Conservation (phyloP, 2,329 filamentous ascomycete species). For the Chrysoporthe austroafricana region DNA sequence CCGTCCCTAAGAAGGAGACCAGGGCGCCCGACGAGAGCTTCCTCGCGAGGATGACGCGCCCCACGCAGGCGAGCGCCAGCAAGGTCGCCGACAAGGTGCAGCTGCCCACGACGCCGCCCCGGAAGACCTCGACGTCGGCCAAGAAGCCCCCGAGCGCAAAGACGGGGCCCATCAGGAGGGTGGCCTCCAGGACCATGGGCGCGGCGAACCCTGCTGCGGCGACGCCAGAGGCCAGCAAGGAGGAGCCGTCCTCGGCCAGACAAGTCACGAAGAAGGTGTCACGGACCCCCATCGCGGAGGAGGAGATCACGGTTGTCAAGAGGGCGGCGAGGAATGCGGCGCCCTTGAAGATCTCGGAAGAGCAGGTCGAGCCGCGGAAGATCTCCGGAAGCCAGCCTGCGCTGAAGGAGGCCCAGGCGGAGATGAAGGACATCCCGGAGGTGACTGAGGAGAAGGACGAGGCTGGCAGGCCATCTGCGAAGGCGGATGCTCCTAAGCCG, state of each 20-base stretch:
- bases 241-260: conserved; percentile 24
- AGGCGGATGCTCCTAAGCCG: not conserved
- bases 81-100: conserved; percentile 68
- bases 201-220: conserved; percentile 19
- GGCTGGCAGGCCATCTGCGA: not conserved
- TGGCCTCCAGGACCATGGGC: conserved; percentile 32
- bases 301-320: conserved; percentile 28
- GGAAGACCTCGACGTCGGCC: conserved; percentile 38
- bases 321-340: conserved; percentile 25
- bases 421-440: not conserved
- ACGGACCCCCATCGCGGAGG: conserved; percentile 32
- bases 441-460: conserved; percentile 1
- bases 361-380: not conserved
- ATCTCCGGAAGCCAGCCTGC: conserved; percentile 26
- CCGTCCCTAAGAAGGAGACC: conserved; percentile 53
- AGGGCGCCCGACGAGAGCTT: conserved; percentile 68
- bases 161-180: conserved; percentile 29
- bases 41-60: conserved; percentile 80
- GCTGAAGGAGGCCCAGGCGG: conserved; percentile 13
- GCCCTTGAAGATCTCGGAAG: conserved; percentile 14
- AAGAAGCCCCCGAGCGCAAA: conserved; percentile 32
- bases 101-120: conserved; percentile 48
- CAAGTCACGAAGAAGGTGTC: conserved; percentile 32
- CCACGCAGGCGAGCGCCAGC: conserved; percentile 58
- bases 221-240: conserved; percentile 28